Evolutionary conservation across 1,284 basidiomycete genomes (phyloP).

Genomic region (Ustanciosporium gigantosporum): DNA sequence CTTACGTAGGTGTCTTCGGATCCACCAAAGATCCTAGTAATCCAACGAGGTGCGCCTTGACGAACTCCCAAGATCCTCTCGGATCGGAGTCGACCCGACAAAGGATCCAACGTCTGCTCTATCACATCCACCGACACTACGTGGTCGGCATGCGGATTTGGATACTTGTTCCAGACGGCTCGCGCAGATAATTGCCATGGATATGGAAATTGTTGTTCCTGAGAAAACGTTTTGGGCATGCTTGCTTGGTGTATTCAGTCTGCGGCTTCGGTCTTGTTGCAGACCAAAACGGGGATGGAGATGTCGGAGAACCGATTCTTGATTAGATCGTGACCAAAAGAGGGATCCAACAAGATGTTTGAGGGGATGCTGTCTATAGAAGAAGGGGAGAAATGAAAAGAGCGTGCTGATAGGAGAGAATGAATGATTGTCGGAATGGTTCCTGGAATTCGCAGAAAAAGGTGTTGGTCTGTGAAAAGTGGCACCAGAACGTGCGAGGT

Average conservation of each 20-base stretch:
- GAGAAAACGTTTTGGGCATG: conserved; percentile 25
- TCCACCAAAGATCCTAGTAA: conserved; percentile 83
- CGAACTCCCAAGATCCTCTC: conserved; percentile 82
- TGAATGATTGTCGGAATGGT: too few relatives aligned
- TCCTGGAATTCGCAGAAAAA: too few relatives aligned
- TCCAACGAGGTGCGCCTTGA: conserved; percentile 80
- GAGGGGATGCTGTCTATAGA: too few relatives aligned
- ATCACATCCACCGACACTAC: conserved; percentile 88
- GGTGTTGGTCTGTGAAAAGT: too few relatives aligned
- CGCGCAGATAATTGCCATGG: conserved; percentile 29
- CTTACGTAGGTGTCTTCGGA: conserved; percentile 90
- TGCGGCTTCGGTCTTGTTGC: too few relatives aligned
- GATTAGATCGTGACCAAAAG: too few relatives aligned
- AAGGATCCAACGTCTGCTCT: conserved; percentile 77
- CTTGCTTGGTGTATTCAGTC: background rate
- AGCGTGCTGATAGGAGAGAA: too few relatives aligned
- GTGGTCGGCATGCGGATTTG: conserved; percentile 87
- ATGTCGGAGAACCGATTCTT: too few relatives aligned
- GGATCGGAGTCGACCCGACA: conserved; percentile 83
- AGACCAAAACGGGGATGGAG: too few relatives aligned
- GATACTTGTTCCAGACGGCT: conserved; percentile 90
- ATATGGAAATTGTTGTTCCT: conserved; percentile 20
- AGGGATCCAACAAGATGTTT: too few relatives aligned
- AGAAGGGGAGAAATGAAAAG: too few relatives aligned
- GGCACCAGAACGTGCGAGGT: too few relatives aligned